These are phyloP conservation scores for Dorcoceras hygrometricum DNA, from an alignment of 257 asterid species.

Conservation along the genomic window DNA sequence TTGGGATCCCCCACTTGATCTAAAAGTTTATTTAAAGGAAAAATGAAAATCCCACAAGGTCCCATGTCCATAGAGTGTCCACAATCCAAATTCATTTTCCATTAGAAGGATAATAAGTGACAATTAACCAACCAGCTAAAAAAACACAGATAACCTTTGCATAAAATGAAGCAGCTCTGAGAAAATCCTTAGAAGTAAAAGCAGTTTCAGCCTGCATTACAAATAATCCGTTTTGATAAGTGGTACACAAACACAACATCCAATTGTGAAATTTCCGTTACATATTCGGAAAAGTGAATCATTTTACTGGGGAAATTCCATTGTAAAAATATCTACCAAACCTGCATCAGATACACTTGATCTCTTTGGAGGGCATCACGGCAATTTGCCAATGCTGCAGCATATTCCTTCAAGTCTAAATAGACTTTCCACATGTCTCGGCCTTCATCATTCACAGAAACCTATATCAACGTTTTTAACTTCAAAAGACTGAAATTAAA, in stretches of 20 bases:
- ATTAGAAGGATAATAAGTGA: slow-evolving; percentile 3
- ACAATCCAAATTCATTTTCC: slow-evolving; percentile 15
- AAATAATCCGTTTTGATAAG: slow-evolving; percentile 28
- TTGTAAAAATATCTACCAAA: slow-evolving; percentile 27
- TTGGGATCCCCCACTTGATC: too few relatives aligned
- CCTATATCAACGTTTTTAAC: slow-evolving; percentile 44
- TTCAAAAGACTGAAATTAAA: slow-evolving; percentile 15
- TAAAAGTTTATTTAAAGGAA: too few relatives aligned
- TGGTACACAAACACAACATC: slow-evolving; percentile 15
- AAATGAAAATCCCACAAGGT: too few relatives aligned
- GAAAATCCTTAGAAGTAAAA: slow-evolving; percentile 77
- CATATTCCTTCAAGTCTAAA: slow-evolving; percentile 80
- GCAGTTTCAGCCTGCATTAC: slow-evolving; percentile 91
- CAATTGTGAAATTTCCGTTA: slow-evolving; percentile 1
- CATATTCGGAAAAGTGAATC: slow-evolving; percentile 7
- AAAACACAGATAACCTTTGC: slow-evolving; percentile 63
- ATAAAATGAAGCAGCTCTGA: slow-evolving; percentile 92
- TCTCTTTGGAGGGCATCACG: slow-evolving; percentile 93
- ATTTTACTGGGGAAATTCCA: slow-evolving; percentile 15
- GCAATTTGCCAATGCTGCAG: slow-evolving; percentile 88
- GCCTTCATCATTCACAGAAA: slow-evolving; percentile 93
- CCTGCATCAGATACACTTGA: slow-evolving; percentile 97
- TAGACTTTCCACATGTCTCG: slow-evolving; percentile 99
- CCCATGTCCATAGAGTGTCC: background rate
- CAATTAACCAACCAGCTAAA: slow-evolving; percentile 7